phyloP scores from a whole-genome alignment of 169 alveolate genomes.

The Babesia caballi region DNA sequence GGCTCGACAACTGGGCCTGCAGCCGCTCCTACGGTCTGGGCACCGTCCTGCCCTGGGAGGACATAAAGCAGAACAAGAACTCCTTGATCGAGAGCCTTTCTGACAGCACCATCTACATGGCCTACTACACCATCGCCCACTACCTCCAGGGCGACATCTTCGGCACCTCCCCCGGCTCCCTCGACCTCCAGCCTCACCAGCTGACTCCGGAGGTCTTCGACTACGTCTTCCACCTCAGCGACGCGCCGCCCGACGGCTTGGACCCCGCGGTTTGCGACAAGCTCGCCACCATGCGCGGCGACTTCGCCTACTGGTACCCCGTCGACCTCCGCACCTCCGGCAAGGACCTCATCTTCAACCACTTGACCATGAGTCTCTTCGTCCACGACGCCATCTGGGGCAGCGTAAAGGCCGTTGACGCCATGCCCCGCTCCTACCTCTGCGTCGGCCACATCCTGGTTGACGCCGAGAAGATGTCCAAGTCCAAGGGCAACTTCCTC shows the following conservation, averaged over 20 bases:
- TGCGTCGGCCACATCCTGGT: constrained; percentile 96
- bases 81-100: constrained; percentile 95
- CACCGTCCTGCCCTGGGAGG: constrained; percentile 79
- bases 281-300: constrained; percentile 84
- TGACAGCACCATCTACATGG: constrained; percentile 99
- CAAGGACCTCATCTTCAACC: constrained; percentile 97
- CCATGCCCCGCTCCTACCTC: constrained; percentile 90
- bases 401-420: constrained; percentile 48
- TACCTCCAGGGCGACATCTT: constrained; percentile 89
- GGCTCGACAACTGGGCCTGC: constrained; percentile 96
- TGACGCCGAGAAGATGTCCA: constrained; percentile 96
- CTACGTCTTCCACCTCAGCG: constrained; percentile 87
- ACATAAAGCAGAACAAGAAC: constrained; percentile 68
- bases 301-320: constrained; percentile 94
- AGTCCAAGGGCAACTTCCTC: constrained; percentile 94
- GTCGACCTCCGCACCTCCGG: constrained; percentile 88
- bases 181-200: constrained; percentile 85
- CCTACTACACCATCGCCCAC: constrained; percentile 98
- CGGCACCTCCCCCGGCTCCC: constrained; percentile 85
- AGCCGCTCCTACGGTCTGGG: constrained; percentile 98
- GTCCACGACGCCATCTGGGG: constrained; percentile 99
- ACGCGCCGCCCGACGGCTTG: constrained; percentile 75
- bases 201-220: constrained; percentile 93
- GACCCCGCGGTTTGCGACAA: constrained; percentile 68
- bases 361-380: constrained; percentile 96